Base-by-base conservation (phyloP, 495 filamentous ascomycete genomes). In the Melanomma pulvis-pyrius region DNA sequence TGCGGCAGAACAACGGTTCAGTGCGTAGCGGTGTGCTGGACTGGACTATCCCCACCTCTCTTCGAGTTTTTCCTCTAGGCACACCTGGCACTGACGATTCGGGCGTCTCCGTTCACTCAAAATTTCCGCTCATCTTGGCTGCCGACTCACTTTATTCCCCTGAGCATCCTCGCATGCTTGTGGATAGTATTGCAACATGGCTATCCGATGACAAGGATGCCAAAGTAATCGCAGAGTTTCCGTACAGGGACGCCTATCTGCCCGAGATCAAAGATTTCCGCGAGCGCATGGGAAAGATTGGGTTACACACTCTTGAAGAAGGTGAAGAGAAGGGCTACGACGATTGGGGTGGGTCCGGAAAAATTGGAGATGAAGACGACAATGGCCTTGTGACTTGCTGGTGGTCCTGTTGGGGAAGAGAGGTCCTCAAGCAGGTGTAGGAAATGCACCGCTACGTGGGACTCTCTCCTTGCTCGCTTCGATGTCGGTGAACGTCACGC, bases 101-200 rank as follows among this genome's bases (percentile, higher is more conserved):
- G 5, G 25, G 13, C 26, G n/a, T 28, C 49, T 9, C 29, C 15
- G 11, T 61, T 11, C 17, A 39, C 8, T 19, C 19, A 44, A 80
- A 78, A 13, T 89, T 86, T 71, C 79, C 83, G 54, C 57, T 88
- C 24, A 85, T 92, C 29, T 77, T 93, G 4, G 88, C 88, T 1
- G 86, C 90, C 1, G 90, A 93, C 73, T 83, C 87, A 17, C 69
- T 93, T 4, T 93, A 93, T 74, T 86, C 85, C 7, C 79, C 85
- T 4, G 80, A 80, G 5, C 90, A 93, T 70, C 87, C 90, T 2
- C 73, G 69, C 17, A 80, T 87, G 72, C 73, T 93, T 9, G 86
- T 86, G 0, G 70, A 82, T 13, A 82, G 85, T 1, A 82, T 93
- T 30, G 72, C 73, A 0, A 68, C 73, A 15, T 87, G 83, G 80